phyloP scores from a whole-genome alignment of 164 flowering plant species.

The Warburgia ugandensis region DNA sequence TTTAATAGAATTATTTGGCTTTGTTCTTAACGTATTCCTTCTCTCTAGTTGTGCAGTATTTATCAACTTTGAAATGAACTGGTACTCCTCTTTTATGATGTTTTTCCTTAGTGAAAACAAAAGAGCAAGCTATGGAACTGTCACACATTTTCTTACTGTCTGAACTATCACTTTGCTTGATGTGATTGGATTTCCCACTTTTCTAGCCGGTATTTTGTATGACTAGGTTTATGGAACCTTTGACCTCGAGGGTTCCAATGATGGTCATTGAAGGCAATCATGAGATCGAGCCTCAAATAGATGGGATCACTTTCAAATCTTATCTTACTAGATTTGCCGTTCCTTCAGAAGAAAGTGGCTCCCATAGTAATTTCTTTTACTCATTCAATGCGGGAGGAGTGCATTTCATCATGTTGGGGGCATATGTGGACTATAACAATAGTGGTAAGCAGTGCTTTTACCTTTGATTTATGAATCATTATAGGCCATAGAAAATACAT shows the following conservation, averaged over 20 bases:
- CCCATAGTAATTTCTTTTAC: slow-evolving; percentile 65
- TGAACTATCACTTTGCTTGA: no score
- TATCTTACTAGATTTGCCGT: slow-evolving; percentile 66
- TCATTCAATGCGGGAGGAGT: slow-evolving; percentile 87
- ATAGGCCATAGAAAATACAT: no score
- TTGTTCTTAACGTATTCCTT: no score
- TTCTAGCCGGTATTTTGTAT: background rate
- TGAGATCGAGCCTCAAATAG: slow-evolving; percentile 86
- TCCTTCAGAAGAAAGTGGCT: slow-evolving; percentile 70
- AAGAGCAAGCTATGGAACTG: no score
- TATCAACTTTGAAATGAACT: no score
- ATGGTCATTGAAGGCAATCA: slow-evolving; percentile 96
- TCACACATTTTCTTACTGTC: no score
- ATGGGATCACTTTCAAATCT: slow-evolving; percentile 57
- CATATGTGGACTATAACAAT: slow-evolving; percentile 67
- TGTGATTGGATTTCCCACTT: no score
- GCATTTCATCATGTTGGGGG: slow-evolving; percentile 86
- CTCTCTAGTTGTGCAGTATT: no score
- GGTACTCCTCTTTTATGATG: no score
- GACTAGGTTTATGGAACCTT: slow-evolving; percentile 79
- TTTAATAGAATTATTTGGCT: no score
- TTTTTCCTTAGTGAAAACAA: no score
- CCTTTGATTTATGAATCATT: background rate
- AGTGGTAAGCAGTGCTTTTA: slow-evolving; percentile 37
- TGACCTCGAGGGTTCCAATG: slow-evolving; percentile 74